Conservation (phyloP, 139 green algal genomes). For the Ostreobium quekettii region DNA sequence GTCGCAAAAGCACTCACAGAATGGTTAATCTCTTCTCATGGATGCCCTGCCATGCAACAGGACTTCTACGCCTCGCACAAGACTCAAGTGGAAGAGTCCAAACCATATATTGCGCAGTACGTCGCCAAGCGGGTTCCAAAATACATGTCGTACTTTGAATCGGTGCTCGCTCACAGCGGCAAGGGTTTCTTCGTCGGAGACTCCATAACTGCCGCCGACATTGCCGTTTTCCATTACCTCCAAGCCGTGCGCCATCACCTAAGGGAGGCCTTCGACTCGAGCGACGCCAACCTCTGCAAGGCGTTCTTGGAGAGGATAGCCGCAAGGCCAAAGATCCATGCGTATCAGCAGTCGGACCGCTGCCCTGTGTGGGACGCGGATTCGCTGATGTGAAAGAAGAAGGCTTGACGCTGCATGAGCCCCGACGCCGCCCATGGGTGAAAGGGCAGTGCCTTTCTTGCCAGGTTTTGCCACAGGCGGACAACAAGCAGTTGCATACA, state of each 20-base stretch:
- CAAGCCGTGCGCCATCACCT: slow-evolving; percentile 12
- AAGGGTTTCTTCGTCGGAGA: slow-evolving; percentile 36
- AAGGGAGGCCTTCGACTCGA: slow-evolving; percentile 16
- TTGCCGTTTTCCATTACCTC: slow-evolving; percentile 29
- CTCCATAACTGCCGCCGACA: slow-evolving; percentile 28
- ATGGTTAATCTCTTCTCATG: too few relatives aligned
- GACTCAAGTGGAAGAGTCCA: slow-evolving; percentile 31
- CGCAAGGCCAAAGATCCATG: slow-evolving; percentile 25
- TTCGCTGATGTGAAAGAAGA: slow-evolving; percentile 45
- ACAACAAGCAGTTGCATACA: too few relatives aligned
- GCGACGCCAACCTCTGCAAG: slow-evolving; percentile 16
- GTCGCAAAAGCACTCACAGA: too few relatives aligned
- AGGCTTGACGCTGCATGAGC: too few relatives aligned
- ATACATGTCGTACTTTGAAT: slow-evolving; percentile 35
- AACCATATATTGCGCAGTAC: slow-evolving; percentile 34
- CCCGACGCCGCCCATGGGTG: too few relatives aligned
- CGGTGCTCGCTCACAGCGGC: slow-evolving; percentile 20
- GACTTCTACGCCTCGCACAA: slow-evolving; percentile 33
- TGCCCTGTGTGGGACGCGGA: slow-evolving; percentile 35
- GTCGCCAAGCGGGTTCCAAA: slow-evolving; percentile 32
- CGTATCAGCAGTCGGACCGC: slow-evolving; percentile 24
- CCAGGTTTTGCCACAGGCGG: too few relatives aligned
- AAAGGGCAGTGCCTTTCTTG: too few relatives aligned
- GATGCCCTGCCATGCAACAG: neutral
- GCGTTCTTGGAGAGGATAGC: slow-evolving; percentile 29